Evolutionary conservation across 2,329 filamentous ascomycete genomes (phyloP).

Genomic region (Clarireedia hainanense): DNA sequence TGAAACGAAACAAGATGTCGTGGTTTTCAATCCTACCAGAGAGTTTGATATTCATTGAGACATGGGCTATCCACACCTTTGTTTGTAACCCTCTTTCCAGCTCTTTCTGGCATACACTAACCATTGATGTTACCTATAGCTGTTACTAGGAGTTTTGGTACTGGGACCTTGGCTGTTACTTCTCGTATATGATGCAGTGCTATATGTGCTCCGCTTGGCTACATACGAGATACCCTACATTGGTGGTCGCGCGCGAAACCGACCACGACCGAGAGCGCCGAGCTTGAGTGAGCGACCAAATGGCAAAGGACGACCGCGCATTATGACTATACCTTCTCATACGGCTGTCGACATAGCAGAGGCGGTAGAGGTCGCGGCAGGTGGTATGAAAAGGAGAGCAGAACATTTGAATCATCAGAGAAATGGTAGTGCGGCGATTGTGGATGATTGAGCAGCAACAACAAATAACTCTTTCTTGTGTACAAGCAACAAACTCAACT

Average conservation of each 20-base stretch:
- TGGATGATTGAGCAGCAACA: slow-evolving; percentile 15
- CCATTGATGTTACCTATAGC: slow-evolving; percentile 32
- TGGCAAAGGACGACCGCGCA: slow-evolving; percentile 33
- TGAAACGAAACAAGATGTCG: slow-evolving; percentile 39
- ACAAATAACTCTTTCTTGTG: neutral
- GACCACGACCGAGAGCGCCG: slow-evolving; percentile 51
- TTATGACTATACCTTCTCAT: slow-evolving; percentile 17
- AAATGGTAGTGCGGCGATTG: slow-evolving; percentile 13
- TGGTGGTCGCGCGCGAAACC: slow-evolving; percentile 53
- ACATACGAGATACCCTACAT: slow-evolving; percentile 51
- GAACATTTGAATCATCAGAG: slow-evolving; percentile 14
- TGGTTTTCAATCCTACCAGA: slow-evolving; percentile 58
- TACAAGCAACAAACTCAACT: slow-evolving; percentile 31
- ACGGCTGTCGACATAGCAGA: slow-evolving; percentile 3
- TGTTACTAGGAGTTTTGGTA: slow-evolving; percentile 50
- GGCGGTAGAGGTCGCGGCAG: slow-evolving; percentile 8
- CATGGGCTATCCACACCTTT: slow-evolving; percentile 54
- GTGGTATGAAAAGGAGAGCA: slow-evolving; percentile 15
- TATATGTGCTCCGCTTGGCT: slow-evolving; percentile 52
- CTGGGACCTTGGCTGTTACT: slow-evolving; percentile 56
- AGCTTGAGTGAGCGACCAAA: slow-evolving; percentile 50
- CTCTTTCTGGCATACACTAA: slow-evolving; percentile 12
- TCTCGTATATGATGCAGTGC: slow-evolving; percentile 53
- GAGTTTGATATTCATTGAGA: slow-evolving; percentile 48
- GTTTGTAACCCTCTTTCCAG: slow-evolving; percentile 8